phyloP scores from a whole-genome alignment of 352 stramenopile species.

The Phytopythium oedochilum region DNA sequence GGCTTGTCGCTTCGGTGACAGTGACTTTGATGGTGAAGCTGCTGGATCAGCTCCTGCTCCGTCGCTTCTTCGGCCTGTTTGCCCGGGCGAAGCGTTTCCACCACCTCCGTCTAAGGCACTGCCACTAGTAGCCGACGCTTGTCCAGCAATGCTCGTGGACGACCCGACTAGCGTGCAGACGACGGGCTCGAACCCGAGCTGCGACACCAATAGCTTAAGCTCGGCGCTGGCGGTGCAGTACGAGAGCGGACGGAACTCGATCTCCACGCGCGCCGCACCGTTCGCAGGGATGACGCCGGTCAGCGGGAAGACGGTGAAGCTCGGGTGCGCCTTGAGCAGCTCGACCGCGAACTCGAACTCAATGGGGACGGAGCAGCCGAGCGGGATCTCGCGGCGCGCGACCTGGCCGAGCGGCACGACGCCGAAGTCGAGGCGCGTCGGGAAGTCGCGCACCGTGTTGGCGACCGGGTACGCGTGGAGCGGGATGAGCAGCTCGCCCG shows the following conservation, averaged over 20 bases:
- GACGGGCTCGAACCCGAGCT: constrained; percentile 68
- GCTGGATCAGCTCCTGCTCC: background rate
- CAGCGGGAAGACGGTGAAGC: constrained; percentile 76
- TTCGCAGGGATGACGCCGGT: constrained; percentile 66
- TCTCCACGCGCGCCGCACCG: constrained; percentile 51
- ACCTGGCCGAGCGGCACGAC: constrained; percentile 45
- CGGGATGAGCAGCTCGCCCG: constrained; percentile 57
- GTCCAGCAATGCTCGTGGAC: constrained; percentile 28
- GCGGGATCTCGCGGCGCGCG: constrained; percentile 30
- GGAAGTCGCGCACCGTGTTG: constrained; percentile 67
- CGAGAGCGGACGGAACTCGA: constrained; percentile 67
- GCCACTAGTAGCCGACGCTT: too few relatives aligned
- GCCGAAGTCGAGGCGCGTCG: constrained; percentile 80
- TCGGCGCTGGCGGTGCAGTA: constrained; percentile 64
- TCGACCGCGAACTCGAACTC: constrained; percentile 85
- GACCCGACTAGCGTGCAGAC: constrained; percentile 61
- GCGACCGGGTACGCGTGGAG: constrained; percentile 87
- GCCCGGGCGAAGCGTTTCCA: background rate
- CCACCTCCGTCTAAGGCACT: background rate
- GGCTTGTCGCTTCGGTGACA: background rate
- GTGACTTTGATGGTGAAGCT: background rate
- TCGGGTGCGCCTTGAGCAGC: constrained; percentile 55
- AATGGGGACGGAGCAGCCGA: constrained; percentile 80
- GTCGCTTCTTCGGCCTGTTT: background rate
- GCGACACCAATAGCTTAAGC: constrained; percentile 68